Base-by-base conservation (phyloP, 345 rosid species). In the Noccaea caerulescens region DNA sequence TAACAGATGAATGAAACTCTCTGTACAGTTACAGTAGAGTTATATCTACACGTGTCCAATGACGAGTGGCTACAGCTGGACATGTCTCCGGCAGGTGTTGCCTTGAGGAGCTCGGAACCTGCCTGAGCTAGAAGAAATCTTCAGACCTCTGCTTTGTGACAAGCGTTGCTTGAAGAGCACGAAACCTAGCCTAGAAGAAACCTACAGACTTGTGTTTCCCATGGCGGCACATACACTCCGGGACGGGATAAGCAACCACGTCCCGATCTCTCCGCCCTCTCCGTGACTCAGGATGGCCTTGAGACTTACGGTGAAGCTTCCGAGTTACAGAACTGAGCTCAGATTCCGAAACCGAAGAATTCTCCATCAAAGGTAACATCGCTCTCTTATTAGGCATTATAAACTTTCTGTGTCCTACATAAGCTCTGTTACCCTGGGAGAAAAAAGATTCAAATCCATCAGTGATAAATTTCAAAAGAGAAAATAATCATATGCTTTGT, bases 181-280 rank as follows among this genome's bases (percentile, higher is more conserved):
- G 8, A 52, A 46, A 32, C 59, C 14, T 75, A 27, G 32, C 18
- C 70, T 47, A 69, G 59, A 76, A 55, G 75, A 75, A 68, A 54
- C 74, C 59, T 69, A 38, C 30, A 60, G 69, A 60, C 47, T 63
- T 68, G 51, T 37, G 68, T 75, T 68, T 68, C 2, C 78, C n/a
- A 60, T 61, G 63, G 20, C 66, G 83, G 69, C 92, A 80, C 93
- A 90, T 88, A 79, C 96, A 88, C 72, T 88, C 93, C 6, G 92
- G 90, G 12, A 86, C 79, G 1, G 93, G 93, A 73, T 80, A 84
- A 18, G 93, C 87, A 34, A 82, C 79, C 51, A 88, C 93, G 60
- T 88, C 93, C 16, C 76, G 77, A 75, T 84, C 79, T 75, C 81
- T 83, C 75, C 82, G 68, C 27, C 78, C 83, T 57, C 66, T 72